A percentile compares a stretch with the other conserved stretches of the same genome.
Evolutionary conservation across 805 yeast species (phyloP).

Genomic region (Dipodascus geniculatus): DNA sequence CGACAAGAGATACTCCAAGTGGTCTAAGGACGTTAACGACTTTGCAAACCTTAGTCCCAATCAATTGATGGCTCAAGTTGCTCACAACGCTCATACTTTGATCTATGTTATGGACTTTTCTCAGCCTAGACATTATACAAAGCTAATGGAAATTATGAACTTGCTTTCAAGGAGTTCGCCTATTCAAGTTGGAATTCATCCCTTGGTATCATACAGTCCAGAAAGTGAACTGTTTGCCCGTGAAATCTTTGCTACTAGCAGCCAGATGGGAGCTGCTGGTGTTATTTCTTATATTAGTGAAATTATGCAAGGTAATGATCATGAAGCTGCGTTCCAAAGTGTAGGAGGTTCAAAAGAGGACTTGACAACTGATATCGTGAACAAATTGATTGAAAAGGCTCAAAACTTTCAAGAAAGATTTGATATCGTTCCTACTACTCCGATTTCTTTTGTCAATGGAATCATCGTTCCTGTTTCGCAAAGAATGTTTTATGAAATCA

Average conservation of each 20-base stretch:
- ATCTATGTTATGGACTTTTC: constrained; percentile 58
- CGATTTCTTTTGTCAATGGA: constrained; percentile 64
- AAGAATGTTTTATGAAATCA: constrained; percentile 11
- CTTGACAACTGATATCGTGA: constrained; percentile 4
- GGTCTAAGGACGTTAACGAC: constrained; percentile 33
- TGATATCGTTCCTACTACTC: constrained; percentile 33
- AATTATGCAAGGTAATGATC: constrained; percentile 9
- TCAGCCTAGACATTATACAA: constrained; percentile 38
- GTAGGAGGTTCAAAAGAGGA: constrained; percentile 10
- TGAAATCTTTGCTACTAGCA: constrained; percentile 7
- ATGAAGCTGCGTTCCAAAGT: constrained; percentile 9
- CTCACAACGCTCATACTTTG: constrained; percentile 64
- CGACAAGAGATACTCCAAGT: constrained; percentile 42
- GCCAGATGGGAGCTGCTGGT: constrained; percentile 8
- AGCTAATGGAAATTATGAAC: constrained; percentile 27
- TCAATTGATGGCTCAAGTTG: constrained; percentile 57
- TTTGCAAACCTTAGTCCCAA: constrained; percentile 36
- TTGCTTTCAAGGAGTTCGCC: constrained; percentile 43
- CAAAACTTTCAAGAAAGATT: constrained; percentile 23
- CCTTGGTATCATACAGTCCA: constrained; percentile 31
- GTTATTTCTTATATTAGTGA: constrained; percentile 12
- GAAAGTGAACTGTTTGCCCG: constrained; percentile 14
- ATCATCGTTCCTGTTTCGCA: constrained; percentile 10
- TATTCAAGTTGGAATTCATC: constrained; percentile 76
- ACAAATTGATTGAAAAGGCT: constrained; percentile 9